Percentiles rank a stretch among this genome's conserved stretches.
These are phyloP conservation scores for Apiospora koreana DNA, from an alignment of 2,329 filamentous ascomycete species.

Conservation along the genomic window DNA sequence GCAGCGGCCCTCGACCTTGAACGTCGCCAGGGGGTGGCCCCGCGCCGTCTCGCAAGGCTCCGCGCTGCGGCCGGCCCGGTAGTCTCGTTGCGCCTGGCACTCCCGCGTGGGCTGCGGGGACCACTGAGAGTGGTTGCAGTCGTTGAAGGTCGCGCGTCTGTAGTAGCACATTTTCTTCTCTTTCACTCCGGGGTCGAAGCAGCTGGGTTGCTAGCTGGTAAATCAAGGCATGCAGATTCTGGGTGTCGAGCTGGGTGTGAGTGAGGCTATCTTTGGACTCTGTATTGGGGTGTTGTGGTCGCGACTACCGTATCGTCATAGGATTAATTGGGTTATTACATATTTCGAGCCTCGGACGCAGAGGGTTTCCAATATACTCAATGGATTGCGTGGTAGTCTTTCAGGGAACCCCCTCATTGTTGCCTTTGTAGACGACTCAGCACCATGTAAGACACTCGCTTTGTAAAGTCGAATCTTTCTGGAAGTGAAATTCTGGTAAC, in stretches of 20 bases:
- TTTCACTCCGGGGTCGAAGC: neutral
- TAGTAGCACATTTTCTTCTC: conserved; percentile 28
- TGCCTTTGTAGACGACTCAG: neutral
- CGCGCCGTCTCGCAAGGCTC: conserved; percentile 21
- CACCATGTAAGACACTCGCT: neutral
- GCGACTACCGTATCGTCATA: neutral
- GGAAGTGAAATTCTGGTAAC: neutral
- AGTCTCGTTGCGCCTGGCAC: conserved; percentile 22
- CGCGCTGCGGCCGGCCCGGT: conserved; percentile 9
- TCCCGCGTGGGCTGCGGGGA: conserved; percentile 13
- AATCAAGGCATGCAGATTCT: neutral
- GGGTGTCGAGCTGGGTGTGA: neutral
- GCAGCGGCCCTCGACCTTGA: conserved; percentile 21
- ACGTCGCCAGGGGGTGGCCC: conserved; percentile 22
- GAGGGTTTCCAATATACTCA: neutral
- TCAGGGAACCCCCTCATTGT: conserved; percentile 2
- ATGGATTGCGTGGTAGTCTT: neutral
- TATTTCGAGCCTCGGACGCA: neutral
- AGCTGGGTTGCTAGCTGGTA: too few relatives aligned
- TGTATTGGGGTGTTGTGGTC: neutral
- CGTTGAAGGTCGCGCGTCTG: conserved; percentile 23
- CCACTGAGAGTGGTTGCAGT: conserved; percentile 28
- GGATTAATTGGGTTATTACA: neutral
- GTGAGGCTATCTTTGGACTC: neutral
- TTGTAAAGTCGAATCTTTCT: neutral